Evolutionary conservation across 2,329 filamentous ascomycete species (phyloP), one percentile per base, ranked within the genome.

Genomic region (Neofusicoccum parvum): DNA sequence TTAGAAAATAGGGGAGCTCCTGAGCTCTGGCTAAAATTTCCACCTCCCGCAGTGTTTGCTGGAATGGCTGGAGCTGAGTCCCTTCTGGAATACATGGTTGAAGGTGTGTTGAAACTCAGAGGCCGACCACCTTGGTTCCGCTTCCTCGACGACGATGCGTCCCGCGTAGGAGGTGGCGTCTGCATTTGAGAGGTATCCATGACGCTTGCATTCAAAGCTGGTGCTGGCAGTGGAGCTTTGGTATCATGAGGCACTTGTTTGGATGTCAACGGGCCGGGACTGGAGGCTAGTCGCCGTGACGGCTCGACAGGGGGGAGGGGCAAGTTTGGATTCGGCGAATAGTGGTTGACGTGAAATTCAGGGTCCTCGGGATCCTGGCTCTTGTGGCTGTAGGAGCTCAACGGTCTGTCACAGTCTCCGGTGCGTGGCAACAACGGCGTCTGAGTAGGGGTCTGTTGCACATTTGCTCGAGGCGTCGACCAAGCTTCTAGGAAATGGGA

Each of bases 141-240:
- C 67, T 79, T 80, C 68, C 84, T 81, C 71, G 82, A 80, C 5
- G 82, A 84, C 17, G 85, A 80, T 62, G 79, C 77, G 67, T 81
- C 85, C 74, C 86, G 81, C 32, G 86, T 88, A 2, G 86, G 86
- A 56, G 86, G 86, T 39, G 86, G 86, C 12, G 86, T 88, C 74
- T 88, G 86, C 80, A 88, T 87, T 14, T 83, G 81, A 23, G 76
- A 78, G 14, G 75, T 72, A 66, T 79, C 75, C 78, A 80, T 80
- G 68, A 34, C 37, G 23, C 53, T 58, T 20, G 58, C 10, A 23
- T 39, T 36, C 20, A 45, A 17, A 15, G 20, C 7, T 37, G 50
- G 17, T 17, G 56, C 37, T 17, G 62, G 27, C n/a, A 23, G 14
- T 32, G 23, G 17, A 27, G 53, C 15, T 43, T 45, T 60, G 14